phyloP scores from a whole-genome alignment of 345 rosid species.

The Mercurialis annua region DNA sequence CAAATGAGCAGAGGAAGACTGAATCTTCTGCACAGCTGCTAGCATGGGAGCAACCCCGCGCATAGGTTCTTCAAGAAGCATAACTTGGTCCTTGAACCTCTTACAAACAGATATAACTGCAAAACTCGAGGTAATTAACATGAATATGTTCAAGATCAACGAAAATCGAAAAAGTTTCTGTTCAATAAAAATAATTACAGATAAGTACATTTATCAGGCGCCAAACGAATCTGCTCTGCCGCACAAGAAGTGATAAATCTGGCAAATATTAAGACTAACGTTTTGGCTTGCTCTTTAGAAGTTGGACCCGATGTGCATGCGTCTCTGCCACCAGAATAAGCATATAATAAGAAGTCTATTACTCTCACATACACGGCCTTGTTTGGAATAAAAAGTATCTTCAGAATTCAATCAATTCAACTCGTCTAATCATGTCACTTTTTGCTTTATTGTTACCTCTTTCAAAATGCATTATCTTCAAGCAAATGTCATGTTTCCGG shows the following conservation, averaged over 20 bases:
- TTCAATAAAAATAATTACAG: conserved; percentile 6
- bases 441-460: too few relatives aligned
- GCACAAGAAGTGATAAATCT: conserved; percentile 63
- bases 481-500: too few relatives aligned
- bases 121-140: conserved; percentile 20
- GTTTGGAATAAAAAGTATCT: too few relatives aligned
- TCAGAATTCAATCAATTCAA: too few relatives aligned
- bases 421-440: too few relatives aligned
- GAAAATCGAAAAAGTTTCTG: background rate
- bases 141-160: background rate
- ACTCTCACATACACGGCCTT: background rate
- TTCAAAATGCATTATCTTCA: too few relatives aligned
- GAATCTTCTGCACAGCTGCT: conserved; percentile 69
- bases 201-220: conserved; percentile 63
- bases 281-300: conserved; percentile 43
- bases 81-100: conserved; percentile 75
- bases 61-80: conserved; percentile 56
- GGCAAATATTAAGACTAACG: conserved; percentile 39
- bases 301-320: conserved; percentile 24
- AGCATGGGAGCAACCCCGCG: conserved; percentile 76
- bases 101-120: conserved; percentile 71
- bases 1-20: conserved; percentile 65
- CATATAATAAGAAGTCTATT: background rate
- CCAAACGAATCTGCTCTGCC: conserved; percentile 70
- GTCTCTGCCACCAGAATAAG: conserved; percentile 23